These are phyloP conservation scores for Suillus weaverae DNA, from an alignment of 768 basidiomycete genomes.

Conservation along the genomic window DNA sequence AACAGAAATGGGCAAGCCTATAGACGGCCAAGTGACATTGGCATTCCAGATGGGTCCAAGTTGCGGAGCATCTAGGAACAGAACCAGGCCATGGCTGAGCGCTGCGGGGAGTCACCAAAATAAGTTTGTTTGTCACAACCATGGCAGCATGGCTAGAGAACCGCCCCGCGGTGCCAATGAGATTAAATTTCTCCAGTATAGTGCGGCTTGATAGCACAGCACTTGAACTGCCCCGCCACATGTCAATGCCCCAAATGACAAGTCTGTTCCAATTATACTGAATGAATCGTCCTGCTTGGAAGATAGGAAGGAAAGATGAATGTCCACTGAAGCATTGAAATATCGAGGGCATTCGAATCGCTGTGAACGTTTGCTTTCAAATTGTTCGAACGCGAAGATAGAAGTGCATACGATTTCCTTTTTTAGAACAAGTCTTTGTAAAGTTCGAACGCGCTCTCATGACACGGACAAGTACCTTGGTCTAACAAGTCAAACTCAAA, in stretches of 20 bases:
- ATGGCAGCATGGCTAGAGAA: constrained; percentile 1
- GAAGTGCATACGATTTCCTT: not conserved
- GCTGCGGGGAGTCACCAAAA: not conserved
- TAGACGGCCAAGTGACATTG: constrained; percentile 3
- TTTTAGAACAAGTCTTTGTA: not conserved
- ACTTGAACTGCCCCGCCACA: not conserved
- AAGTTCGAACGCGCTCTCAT: no score
- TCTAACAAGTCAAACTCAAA: not conserved
- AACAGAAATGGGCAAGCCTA: not conserved
- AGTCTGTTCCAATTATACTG: not conserved
- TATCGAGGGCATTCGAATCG: no score
- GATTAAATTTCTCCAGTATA: not conserved
- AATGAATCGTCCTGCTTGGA: not conserved
- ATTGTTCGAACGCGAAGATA: no score
- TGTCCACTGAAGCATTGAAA: not conserved
- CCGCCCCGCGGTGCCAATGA: not conserved
- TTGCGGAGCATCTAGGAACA: not conserved
- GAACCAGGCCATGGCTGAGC: constrained; percentile 4
- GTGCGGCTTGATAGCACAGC: constrained; percentile 1
- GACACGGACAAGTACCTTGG: not conserved
- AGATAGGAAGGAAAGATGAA: not conserved
- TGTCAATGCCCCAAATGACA: not conserved
- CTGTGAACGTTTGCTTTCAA: no score
- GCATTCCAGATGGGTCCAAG: not conserved
- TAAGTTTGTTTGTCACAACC: not conserved